Conservation (phyloP, 2,329 filamentous ascomycete species). For the Teratosphaeria destructans region DNA sequence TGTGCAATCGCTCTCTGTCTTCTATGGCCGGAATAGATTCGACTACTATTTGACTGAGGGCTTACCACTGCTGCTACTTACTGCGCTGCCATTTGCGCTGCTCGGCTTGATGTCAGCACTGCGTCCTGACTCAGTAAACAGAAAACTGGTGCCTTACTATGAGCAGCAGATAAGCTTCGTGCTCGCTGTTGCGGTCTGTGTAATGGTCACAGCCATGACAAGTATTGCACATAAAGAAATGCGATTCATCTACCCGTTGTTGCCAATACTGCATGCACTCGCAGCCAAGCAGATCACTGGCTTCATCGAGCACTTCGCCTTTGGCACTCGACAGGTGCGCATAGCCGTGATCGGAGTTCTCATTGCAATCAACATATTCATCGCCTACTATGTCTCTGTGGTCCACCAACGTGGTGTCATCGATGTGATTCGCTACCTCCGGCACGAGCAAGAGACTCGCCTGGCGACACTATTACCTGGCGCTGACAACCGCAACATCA, state of each 20-base stretch:
- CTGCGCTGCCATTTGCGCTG: slow-evolving; percentile 66
- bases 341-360: slow-evolving; percentile 43
- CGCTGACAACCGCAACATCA: slow-evolving; percentile 27
- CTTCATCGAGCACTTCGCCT: slow-evolving; percentile 47
- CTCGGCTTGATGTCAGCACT: slow-evolving; percentile 39
- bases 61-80: slow-evolving; percentile 75
- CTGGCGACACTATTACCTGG: slow-evolving; percentile 1
- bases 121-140: not conserved
- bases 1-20: slow-evolving; percentile 73
- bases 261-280: slow-evolving; percentile 76
- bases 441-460: slow-evolving; percentile 39
- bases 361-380: slow-evolving; percentile 55
- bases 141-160: slow-evolving; percentile 4
- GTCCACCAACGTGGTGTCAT: slow-evolving; percentile 75
- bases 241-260: slow-evolving; percentile 86
- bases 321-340: slow-evolving; percentile 26
- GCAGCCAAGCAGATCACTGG: slow-evolving; percentile 55
- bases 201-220: slow-evolving; percentile 57
- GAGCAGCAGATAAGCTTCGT: slow-evolving; percentile 28
- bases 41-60: slow-evolving; percentile 93
- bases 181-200: slow-evolving; percentile 45
- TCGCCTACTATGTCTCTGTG: slow-evolving; percentile 64
- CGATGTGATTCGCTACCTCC: slow-evolving; percentile 62
- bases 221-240: slow-evolving; percentile 91
- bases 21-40: slow-evolving; percentile 82